Base-by-base conservation (phyloP, 192 early-diverging fungal genomes). In the Gamsiella multidivaricata region DNA sequence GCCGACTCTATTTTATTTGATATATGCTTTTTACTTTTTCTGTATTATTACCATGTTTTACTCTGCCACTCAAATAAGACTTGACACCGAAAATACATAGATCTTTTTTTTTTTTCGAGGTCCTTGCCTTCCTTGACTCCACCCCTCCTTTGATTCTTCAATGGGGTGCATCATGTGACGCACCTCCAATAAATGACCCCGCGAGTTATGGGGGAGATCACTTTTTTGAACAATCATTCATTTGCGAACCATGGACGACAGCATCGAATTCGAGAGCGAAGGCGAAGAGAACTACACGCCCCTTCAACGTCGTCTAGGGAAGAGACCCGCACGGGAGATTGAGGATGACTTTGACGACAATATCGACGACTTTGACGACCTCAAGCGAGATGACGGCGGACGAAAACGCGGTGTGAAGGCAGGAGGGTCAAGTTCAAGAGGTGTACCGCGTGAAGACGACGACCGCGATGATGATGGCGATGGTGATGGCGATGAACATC, bases 281-380 rank as follows among this genome's bases (percentile, higher is more conserved):
- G 23, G 41, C 0, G 60, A 56, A 37, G 60, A 56, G 11, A 61
- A 62, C 2, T 60, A 69, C 42, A 41, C 18, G 42, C 20, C 3
- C 25, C 2, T 11, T 7, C 45, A 37, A 31, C 25, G 36, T 12
- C 57, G 20, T 2, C 17, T 23, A 43, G 49, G 37, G n/a, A 69
- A 60, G 22, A 46, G 67, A 59, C 57, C 67, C n/a, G 57, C 57
- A 25, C 45, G 34, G 15, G 56, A 42, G 18, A 8, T 29, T 3
- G 55, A 58, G 11, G 54, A 68, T 29, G 65, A 68, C 12, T 42
- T 65, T 54, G 63, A 64, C 25, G 68, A 70, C 32, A 42, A 61
- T 5, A 43, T 32, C 32, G 69, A 71, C 15, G 61, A 61, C 6
- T 18, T 43, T 9, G 58, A 60, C 8, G 25, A 32, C 42, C 3